Evolutionary conservation across 2,329 filamentous ascomycete genomes (phyloP).

Genomic region (Trichoderma citrinoviride): DNA sequence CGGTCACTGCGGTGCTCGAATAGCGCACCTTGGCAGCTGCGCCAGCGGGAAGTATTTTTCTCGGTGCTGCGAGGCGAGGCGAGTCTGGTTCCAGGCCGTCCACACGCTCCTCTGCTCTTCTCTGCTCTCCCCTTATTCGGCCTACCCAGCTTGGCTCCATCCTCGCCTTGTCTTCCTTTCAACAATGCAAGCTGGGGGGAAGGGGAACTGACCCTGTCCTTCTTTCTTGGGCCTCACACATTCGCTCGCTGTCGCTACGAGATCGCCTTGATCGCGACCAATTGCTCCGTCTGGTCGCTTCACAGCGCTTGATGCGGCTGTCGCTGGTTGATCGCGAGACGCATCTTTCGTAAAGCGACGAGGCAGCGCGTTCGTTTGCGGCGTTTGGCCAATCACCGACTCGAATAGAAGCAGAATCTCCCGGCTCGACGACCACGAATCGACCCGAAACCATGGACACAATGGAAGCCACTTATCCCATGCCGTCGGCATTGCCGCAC

Average conservation of each 20-base stretch:
- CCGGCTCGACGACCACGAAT: background rate
- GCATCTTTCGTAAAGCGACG: slow-evolving; percentile 15
- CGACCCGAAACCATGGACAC: background rate
- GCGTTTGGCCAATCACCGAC: background rate
- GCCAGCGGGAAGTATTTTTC: background rate
- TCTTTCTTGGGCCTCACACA: background rate
- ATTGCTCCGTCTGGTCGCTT: slow-evolving; percentile 5
- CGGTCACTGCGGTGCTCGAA: slow-evolving; percentile 5
- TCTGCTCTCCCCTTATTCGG: slow-evolving; percentile 10
- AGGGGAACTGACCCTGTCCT: background rate
- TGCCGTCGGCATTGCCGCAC: slow-evolving; percentile 52
- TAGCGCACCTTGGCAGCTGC: background rate
- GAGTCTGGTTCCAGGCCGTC: too few species aligned
- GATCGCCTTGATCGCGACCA: background rate
- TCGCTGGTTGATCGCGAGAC: background rate
- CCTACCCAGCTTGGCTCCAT: slow-evolving; percentile 4
- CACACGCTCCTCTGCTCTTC: background rate
- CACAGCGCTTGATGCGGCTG: slow-evolving; percentile 8
- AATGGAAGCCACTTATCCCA: slow-evolving; percentile 53
- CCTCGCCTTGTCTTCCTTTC: background rate
- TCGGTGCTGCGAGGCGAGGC: background rate
- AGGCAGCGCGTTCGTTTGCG: background rate
- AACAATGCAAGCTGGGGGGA: slow-evolving; percentile 9
- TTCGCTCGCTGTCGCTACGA: background rate
- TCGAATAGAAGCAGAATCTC: background rate